These are phyloP conservation scores for Fusarium penzigii DNA, from an alignment of 2,329 filamentous ascomycete species.

Conservation along the genomic window DNA sequence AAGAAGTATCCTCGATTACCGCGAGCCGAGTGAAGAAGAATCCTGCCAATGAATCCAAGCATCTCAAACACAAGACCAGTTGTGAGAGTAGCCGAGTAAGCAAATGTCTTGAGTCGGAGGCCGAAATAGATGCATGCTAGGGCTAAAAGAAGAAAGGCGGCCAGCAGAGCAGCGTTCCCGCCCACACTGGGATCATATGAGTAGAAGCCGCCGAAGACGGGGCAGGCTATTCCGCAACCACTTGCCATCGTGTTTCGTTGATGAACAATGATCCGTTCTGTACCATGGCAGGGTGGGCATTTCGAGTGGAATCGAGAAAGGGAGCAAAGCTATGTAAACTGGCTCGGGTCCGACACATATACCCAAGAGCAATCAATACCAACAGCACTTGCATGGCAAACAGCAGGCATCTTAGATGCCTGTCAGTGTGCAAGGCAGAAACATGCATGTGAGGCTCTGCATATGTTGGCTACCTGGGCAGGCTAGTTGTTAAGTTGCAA, in stretches of 20 bases:
- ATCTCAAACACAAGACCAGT: constrained; percentile 46
- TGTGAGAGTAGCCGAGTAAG: constrained; percentile 43
- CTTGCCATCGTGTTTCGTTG: constrained; percentile 35
- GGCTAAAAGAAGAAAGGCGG: constrained; percentile 42
- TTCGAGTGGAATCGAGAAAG: constrained; percentile 9
- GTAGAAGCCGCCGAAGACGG: constrained; percentile 39
- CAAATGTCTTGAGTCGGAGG: constrained; percentile 39
- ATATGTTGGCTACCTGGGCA: constrained; percentile 16
- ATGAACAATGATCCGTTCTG: constrained; percentile 17
- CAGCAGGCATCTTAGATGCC: constrained; percentile 12
- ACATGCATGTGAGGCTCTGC: constrained; percentile 30
- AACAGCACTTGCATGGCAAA: background rate
- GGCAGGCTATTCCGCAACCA: constrained; percentile 39
- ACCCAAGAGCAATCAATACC: background rate
- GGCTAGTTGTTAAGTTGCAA: constrained; percentile 4
- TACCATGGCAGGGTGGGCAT: constrained; percentile 27
- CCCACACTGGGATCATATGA: constrained; percentile 37
- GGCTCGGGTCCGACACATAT: constrained; percentile 30
- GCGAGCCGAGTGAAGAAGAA: constrained; percentile 41
- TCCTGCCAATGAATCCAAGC: constrained; percentile 47
- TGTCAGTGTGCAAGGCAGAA: constrained; percentile 12
- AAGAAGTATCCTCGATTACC: constrained; percentile 41
- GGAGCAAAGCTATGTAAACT: constrained; percentile 14
- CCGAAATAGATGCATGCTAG: constrained; percentile 41
- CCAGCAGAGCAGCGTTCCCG: constrained; percentile 44